Conservation (phyloP, 176 grass and related monocot genomes). For the Avena sativa region DNA sequence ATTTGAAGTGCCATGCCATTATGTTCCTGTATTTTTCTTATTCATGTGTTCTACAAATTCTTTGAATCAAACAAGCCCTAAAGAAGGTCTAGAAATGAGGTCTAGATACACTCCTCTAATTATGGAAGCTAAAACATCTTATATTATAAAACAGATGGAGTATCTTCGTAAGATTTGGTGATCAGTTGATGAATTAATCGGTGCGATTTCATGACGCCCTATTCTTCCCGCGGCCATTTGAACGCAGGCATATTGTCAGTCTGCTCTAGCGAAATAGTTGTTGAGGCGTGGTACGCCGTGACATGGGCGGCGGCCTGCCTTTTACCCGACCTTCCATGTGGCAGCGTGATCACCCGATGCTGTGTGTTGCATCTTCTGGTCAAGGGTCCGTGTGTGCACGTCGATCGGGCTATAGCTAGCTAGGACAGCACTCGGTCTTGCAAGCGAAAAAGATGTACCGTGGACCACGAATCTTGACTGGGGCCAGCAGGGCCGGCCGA, state of each 20-base stretch:
- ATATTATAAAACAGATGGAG: too few species aligned
- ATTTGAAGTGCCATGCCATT: too few species aligned
- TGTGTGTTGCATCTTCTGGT: background rate
- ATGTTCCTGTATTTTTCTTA: too few species aligned
- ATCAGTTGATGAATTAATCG: too few species aligned
- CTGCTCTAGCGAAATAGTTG: background rate
- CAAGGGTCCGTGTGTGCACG: background rate
- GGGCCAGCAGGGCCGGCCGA: too few species aligned
- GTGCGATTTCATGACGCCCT: too few species aligned
- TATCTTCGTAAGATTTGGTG: too few species aligned
- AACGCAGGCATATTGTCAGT: background rate
- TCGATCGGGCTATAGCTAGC: background rate
- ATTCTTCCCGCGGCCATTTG: background rate
- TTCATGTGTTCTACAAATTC: too few species aligned
- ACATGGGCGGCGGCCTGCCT: background rate
- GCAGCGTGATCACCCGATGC: background rate
- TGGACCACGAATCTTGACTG: background rate
- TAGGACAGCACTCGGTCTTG: background rate
- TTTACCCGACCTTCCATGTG: conserved; percentile 39
- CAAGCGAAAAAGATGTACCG: background rate
- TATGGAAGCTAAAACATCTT: too few species aligned
- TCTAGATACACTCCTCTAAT: too few species aligned
- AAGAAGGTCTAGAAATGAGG: too few species aligned
- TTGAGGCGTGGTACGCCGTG: background rate
- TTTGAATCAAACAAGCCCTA: too few species aligned